A percentile compares a stretch with the other conserved stretches of the same genome.
phyloP scores from a whole-genome alignment of 2,329 filamentous ascomycete species.

The Endoconidiophora polonica region DNA sequence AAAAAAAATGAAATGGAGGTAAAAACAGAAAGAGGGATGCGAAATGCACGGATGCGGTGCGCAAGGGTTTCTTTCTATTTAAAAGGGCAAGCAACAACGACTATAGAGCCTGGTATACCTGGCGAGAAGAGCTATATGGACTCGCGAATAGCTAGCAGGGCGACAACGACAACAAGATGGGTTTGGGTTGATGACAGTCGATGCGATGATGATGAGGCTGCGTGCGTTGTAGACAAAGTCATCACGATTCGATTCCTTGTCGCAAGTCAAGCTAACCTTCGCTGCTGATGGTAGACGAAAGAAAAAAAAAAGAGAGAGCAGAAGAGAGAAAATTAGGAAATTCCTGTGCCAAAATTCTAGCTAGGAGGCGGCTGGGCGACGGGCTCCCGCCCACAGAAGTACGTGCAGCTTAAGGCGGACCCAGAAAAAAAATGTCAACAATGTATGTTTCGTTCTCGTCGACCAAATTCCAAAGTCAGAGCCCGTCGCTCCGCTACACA shows the following conservation, averaged over 20 bases:
- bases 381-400: too few relatives aligned
- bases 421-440: too few relatives aligned
- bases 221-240: neutral
- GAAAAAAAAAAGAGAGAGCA: neutral
- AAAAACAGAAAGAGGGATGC: constrained; percentile 4
- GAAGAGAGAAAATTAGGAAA: neutral
- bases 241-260: neutral
- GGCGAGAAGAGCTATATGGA: neutral
- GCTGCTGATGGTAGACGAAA: neutral
- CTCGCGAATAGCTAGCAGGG: neutral
- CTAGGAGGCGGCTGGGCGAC: too few relatives aligned
- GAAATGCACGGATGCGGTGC: constrained; percentile 12
- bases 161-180: neutral
- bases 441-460: too few relatives aligned
- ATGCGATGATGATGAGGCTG: neutral
- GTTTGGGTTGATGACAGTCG: neutral
- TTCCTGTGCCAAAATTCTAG: neutral
- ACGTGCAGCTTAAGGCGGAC: too few relatives aligned
- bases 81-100: neutral
- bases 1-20: constrained; percentile 9
- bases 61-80: constrained; percentile 6
- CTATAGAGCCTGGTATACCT: neutral
- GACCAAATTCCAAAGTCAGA: too few relatives aligned
- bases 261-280: neutral
- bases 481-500: too few relatives aligned